Conservation (phyloP, 257 asterid genomes). For the Handroanthus guayacan region DNA sequence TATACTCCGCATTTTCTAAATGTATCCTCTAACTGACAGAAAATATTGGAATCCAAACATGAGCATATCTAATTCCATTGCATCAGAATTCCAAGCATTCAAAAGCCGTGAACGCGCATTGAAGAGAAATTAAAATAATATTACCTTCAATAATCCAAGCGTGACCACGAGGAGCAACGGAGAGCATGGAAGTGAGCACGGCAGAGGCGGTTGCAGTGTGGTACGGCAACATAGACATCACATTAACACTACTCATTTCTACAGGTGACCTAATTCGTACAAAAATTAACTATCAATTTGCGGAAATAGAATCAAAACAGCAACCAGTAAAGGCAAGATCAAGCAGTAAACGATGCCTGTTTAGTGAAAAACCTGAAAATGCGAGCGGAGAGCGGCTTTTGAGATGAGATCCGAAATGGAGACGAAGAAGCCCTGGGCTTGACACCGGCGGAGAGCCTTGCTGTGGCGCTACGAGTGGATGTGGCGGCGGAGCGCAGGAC, state of each 20-base stretch:
- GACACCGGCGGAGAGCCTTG: constrained; percentile 38
- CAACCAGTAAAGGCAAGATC: neutral
- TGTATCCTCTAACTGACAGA: neutral
- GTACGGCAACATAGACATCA: constrained; percentile 77
- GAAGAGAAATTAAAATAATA: neutral
- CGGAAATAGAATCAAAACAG: neutral
- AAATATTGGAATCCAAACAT: neutral
- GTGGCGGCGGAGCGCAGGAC: constrained; percentile 41
- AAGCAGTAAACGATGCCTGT: neutral
- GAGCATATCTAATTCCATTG: neutral
- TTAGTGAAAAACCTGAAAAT: constrained; percentile 61
- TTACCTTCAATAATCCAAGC: constrained; percentile 89
- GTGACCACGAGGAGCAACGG: constrained; percentile 69
- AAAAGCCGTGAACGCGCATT: neutral
- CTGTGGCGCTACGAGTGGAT: constrained; percentile 52
- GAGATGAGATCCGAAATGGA: constrained; percentile 49
- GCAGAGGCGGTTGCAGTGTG: constrained; percentile 92
- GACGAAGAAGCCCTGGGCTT: constrained; percentile 47
- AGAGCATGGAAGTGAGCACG: constrained; percentile 85
- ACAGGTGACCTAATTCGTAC: constrained; percentile 65
- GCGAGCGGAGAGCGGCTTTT: constrained; percentile 66
- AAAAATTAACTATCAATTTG: neutral
- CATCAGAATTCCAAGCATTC: neutral
- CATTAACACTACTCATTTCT: constrained; percentile 67
- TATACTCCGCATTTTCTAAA: neutral